Conservation (phyloP, 768 basidiomycete species). For the Phaeolepiota aurea region DNA sequence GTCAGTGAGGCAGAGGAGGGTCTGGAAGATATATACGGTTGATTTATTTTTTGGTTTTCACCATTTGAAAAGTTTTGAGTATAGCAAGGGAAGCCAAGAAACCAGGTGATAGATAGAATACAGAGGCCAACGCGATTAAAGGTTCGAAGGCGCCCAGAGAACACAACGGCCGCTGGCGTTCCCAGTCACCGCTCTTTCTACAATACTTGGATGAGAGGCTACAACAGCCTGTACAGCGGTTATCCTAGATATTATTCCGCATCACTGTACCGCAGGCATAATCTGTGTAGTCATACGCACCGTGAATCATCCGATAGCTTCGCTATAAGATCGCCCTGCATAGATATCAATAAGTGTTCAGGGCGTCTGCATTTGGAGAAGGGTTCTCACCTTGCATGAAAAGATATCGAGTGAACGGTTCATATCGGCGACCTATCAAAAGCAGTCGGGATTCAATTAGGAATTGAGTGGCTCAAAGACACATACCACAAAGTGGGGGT, state of each 20-base stretch:
- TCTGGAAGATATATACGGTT: conserved; percentile 62
- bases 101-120: background rate
- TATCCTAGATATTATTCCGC: conserved; percentile 36
- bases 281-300: conserved; percentile 24
- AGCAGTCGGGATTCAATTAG: background rate
- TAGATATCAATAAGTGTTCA: background rate
- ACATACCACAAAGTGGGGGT: conserved; percentile 77
- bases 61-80: background rate
- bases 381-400: conserved; percentile 50
- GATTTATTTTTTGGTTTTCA: conserved; percentile 5
- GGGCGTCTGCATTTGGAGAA: background rate
- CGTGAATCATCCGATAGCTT: conserved; percentile 47
- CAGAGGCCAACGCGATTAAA: no score
- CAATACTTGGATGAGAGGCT: conserved; percentile 68
- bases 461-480: background rate
- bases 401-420: conserved; percentile 69
- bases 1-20: conserved; percentile 31
- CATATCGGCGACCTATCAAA: conserved; percentile 63
- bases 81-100: no score
- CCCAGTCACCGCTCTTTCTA: conserved; percentile 70
- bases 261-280: no score
- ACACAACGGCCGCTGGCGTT: conserved; percentile 76
- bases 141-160: conserved; percentile 55
- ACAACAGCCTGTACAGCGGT: conserved; percentile 88
- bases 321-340: conserved; percentile 62